These are phyloP conservation scores for Otatea glauca DNA, from an alignment of 176 grass and related monocot species.

Conservation along the genomic window DNA sequence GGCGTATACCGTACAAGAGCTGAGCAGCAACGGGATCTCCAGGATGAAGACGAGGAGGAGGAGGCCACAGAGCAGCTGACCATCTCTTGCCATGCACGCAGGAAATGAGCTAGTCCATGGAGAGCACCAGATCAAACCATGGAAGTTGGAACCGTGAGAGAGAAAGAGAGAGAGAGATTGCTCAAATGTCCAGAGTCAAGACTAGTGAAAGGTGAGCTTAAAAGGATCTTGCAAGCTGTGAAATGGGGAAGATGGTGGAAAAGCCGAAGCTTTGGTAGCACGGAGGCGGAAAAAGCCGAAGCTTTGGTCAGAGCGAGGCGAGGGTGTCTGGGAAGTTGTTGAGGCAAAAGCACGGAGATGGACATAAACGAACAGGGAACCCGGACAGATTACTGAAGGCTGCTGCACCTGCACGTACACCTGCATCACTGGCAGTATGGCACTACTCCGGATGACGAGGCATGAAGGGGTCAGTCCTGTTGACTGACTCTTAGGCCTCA, in stretches of 20 bases:
- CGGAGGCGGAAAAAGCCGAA: slow-evolving; percentile 29
- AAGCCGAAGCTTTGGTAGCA: slow-evolving; percentile 18
- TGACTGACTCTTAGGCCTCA: neutral
- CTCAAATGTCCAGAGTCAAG: no score
- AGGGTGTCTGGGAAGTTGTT: neutral
- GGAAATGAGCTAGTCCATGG: neutral
- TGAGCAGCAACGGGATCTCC: neutral
- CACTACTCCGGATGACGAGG: neutral
- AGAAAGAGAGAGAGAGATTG: neutral
- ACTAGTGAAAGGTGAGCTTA: neutral
- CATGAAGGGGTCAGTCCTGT: no score
- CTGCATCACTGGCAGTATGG: neutral
- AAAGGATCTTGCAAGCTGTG: slow-evolving; percentile 21
- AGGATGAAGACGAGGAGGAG: slow-evolving; percentile 19
- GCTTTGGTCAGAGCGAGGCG: neutral
- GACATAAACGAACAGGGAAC: neutral
- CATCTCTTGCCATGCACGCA: slow-evolving; percentile 26
- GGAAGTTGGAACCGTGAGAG: neutral
- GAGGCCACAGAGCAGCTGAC: neutral
- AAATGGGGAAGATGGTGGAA: neutral
- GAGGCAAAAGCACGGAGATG: neutral
- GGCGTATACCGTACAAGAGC: neutral
- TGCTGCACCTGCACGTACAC: neutral
- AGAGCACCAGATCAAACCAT: neutral
- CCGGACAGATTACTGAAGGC: neutral